A percentile compares a stretch with the other conserved stretches of the same genome.
Evolutionary conservation across 2,329 filamentous ascomycete species (phyloP).

Genomic region (Aspergillus ochraceus): DNA sequence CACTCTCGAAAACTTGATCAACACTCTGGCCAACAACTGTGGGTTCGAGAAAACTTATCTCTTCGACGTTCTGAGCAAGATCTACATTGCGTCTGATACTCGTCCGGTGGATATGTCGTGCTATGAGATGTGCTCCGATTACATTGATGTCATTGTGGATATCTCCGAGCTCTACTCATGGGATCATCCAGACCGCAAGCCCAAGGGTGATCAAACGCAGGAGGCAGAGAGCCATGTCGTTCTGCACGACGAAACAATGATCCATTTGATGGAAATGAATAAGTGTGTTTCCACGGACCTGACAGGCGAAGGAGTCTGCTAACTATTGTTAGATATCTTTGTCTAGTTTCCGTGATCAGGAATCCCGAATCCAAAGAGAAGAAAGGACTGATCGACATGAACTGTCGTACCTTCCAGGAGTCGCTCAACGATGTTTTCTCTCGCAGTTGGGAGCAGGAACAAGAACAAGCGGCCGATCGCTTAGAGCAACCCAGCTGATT

Average conservation of each 20-base stretch:
- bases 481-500: conserved; percentile 4
- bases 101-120: conserved; percentile 90
- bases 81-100: conserved; percentile 96
- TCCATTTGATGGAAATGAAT: conserved; percentile 68
- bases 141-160: conserved; percentile 97
- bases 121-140: conserved; percentile 98
- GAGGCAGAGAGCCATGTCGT: conserved; percentile 64
- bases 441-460: conserved; percentile 46
- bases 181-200: conserved; percentile 49
- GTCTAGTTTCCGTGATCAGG: conserved; percentile 64
- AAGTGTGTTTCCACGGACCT: conserved; percentile 48
- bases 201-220: conserved; percentile 47
- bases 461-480: conserved; percentile 25
- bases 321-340: conserved; percentile 54
- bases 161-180: conserved; percentile 94
- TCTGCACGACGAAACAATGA: conserved; percentile 61
- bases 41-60: conserved; percentile 97
- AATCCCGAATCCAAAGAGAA: conserved; percentile 65
- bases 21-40: conserved; percentile 88
- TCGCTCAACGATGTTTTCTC: conserved; percentile 63
- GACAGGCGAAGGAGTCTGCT: conserved; percentile 9
- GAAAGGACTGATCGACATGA: conserved; percentile 66
- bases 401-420: conserved; percentile 63
- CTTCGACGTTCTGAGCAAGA: conserved; percentile 96
- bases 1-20: conserved; percentile 89